These are phyloP conservation scores for Viridothelium virens DNA, from an alignment of 495 filamentous ascomycete genomes.

Conservation along the genomic window DNA sequence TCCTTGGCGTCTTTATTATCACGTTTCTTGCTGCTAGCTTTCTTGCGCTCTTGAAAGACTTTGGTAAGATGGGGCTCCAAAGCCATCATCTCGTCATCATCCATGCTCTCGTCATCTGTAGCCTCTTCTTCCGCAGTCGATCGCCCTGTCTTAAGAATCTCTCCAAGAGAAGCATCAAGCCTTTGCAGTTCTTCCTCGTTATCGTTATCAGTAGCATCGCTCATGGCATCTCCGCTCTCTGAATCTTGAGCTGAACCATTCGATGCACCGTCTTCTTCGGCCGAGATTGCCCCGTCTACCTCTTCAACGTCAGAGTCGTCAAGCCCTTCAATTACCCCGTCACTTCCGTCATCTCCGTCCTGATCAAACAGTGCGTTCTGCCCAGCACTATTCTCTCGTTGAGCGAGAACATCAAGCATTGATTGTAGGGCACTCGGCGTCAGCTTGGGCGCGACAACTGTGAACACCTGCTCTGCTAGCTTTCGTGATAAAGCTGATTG, in stretches of 20 bases:
- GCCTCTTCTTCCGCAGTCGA: constrained; percentile 14
- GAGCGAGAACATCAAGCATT: constrained; percentile 55
- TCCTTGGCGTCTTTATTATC: constrained; percentile 80
- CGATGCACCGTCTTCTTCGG: constrained; percentile 33
- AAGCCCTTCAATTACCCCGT: constrained; percentile 50
- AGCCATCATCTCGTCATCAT: constrained; percentile 91
- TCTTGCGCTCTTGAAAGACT: constrained; percentile 70
- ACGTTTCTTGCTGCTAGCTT: constrained; percentile 56
- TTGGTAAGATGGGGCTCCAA: constrained; percentile 72
- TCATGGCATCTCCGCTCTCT: constrained; percentile 15
- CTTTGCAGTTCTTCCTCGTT: constrained; percentile 27
- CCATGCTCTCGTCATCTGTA: constrained; percentile 55
- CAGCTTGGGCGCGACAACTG: constrained; percentile 63
- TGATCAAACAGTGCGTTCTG: constrained; percentile 81
- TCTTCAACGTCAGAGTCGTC: constrained; percentile 42
- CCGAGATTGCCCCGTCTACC: constrained; percentile 42
- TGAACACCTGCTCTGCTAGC: constrained; percentile 79
- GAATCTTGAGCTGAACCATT: constrained; percentile 30
- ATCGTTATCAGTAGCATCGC: constrained; percentile 16
- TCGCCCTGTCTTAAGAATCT: constrained; percentile 22
- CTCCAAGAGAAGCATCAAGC: constrained; percentile 23
- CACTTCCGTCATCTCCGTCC: constrained; percentile 56
- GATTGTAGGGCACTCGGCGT: constrained; percentile 65
- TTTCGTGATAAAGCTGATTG: constrained; percentile 78
- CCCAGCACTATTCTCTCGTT: constrained; percentile 72